Evolutionary conservation across 805 yeast species (phyloP).

Genomic region (Brettanomyces bruxellensis): DNA sequence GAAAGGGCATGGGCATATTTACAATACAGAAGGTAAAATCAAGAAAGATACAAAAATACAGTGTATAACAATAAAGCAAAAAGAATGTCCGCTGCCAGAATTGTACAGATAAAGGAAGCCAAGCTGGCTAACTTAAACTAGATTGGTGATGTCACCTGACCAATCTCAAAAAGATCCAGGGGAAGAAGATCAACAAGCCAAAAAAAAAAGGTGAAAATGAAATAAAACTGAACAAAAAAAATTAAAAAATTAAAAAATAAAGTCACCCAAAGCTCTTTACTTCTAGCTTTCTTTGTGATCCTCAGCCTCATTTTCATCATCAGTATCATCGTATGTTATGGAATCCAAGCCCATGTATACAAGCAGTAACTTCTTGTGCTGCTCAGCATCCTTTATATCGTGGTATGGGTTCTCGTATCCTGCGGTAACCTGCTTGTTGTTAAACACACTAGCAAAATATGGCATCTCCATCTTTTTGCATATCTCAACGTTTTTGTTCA

Average conservation of each 20-base stretch:
- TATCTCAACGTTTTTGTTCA: constrained; percentile 22
- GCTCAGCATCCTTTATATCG: constrained; percentile 24
- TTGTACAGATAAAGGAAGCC: too few species aligned
- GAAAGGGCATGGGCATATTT: too few species aligned
- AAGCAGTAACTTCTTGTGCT: constrained; percentile 25
- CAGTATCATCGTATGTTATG: constrained; percentile 24
- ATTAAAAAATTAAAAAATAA: background rate
- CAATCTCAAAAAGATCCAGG: background rate
- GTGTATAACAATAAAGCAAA: too few species aligned
- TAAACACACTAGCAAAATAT: constrained; percentile 17
- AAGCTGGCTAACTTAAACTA: too few species aligned
- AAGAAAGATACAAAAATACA: too few species aligned
- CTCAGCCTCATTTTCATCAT: constrained; percentile 12
- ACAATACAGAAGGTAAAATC: too few species aligned
- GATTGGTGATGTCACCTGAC: background rate
- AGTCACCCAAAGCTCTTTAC: background rate
- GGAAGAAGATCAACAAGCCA: background rate
- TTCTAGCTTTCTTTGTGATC: background rate
- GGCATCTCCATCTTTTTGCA: constrained; percentile 23
- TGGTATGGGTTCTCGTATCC: constrained; percentile 17
- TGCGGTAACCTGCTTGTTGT: constrained; percentile 18
- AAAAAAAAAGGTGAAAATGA: background rate
- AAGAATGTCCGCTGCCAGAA: too few species aligned
- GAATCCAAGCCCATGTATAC: constrained; percentile 30
- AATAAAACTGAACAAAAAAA: background rate